Base-by-base conservation (phyloP, 495 filamentous ascomycete genomes). In the Xylaria grammica region DNA sequence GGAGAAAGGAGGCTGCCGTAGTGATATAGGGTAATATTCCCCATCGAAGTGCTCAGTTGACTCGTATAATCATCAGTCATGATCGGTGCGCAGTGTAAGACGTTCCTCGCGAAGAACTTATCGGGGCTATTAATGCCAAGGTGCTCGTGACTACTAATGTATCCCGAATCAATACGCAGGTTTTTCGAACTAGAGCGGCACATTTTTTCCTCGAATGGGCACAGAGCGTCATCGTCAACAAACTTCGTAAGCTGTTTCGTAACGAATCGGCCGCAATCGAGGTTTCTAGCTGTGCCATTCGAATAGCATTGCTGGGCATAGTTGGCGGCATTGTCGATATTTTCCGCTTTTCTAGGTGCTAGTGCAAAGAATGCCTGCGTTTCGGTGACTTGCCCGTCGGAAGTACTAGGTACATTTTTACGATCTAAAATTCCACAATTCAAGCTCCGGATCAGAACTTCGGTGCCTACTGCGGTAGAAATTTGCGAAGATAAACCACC, bases 71-170 rank as follows among this genome's bases (percentile, higher is more conserved):
- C 66, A 17, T 64, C 52, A 0, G 69, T 72, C 6, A 52, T 53
- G 38, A 72, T 36, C 4, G 69, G 69, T 38, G 67, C 64, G 46
- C 67, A 72, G 15, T 65, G 67, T 15, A 63, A 30, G 9, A 67
- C 46, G 1, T 49, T 13, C 22, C 69, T 44, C 27, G 40, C 54
- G 26, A 60, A 42, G 19, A 65, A 55, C 24, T 64, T 56, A 1
- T 55, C 20, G 17, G 64, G 67, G 9, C 65, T 26, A 55, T 72
- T 72, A 32, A 69, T n/a, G 19, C 69, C 69, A 4, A 72, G 34
- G 40, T 72, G 38, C 7, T 9, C 19, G 36, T 69, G 60, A 45
- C 60, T 67, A 56, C 65, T 62, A 4, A 72, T 27, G 26, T 53
- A 34, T 15, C 69, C 69, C 10, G 64, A 69, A 29, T 72, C 67